Conservation (phyloP, 192 early-diverging fungal species). For the Spizellomyces punctatus region DNA sequence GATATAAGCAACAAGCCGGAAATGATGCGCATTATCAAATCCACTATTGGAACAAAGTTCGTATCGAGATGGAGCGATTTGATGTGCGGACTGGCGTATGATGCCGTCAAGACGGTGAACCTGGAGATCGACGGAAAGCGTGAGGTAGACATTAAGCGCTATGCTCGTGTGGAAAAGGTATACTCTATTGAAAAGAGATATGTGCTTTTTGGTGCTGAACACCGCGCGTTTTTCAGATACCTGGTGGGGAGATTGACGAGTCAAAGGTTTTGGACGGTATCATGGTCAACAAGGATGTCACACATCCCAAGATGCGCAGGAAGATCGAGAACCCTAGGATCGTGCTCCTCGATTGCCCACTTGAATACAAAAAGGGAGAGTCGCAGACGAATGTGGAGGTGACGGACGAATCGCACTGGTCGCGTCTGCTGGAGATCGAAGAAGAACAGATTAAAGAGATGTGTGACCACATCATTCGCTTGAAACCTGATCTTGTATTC, state of each 20-base stretch:
- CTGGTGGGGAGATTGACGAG: constrained; percentile 97
- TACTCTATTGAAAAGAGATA: not conserved
- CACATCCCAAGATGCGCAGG: constrained; percentile 95
- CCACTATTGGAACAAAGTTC: constrained; percentile 96
- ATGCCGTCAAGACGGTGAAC: constrained; percentile 91
- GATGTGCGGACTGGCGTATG: constrained; percentile 95
- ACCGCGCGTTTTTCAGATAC: constrained; percentile 62
- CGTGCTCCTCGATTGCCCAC: constrained; percentile 94
- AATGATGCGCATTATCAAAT: constrained; percentile 92
- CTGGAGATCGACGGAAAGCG: constrained; percentile 67
- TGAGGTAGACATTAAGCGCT: constrained; percentile 98
- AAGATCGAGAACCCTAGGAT: constrained; percentile 95
- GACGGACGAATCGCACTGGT: constrained; percentile 95
- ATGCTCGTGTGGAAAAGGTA: constrained; percentile 96
- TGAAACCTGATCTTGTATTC: constrained; percentile 98
- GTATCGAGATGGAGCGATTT: constrained; percentile 93
- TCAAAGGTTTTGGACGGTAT: constrained; percentile 94
- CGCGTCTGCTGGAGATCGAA: constrained; percentile 94
- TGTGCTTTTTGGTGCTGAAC: not conserved
- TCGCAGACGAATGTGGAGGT: constrained; percentile 99
- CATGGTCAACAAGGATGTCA: constrained; percentile 99
- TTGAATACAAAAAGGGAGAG: constrained; percentile 99
- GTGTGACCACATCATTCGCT: constrained; percentile 92
- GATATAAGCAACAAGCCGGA: constrained; percentile 81
- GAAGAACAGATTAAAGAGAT: constrained; percentile 98